Base-by-base conservation (phyloP, 1,284 basidiomycete species). In the Austroboletus niveus region DNA sequence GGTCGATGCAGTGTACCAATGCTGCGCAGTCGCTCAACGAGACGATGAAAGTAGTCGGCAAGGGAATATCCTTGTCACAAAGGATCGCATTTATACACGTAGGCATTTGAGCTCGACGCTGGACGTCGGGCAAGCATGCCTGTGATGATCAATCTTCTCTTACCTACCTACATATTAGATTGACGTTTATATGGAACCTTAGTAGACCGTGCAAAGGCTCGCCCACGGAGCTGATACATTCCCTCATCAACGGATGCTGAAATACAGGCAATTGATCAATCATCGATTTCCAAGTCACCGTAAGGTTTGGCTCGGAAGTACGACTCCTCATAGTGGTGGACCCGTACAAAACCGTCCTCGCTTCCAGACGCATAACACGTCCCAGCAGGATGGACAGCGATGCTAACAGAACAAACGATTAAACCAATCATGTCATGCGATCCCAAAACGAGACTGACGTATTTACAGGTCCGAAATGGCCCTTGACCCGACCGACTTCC, bases 381-480 rank as follows among this genome's bases (percentile, higher is more conserved):
- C 42, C 95, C 94, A 47, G 83, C 79, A 11, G 97, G 96, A 66
- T 97, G 94, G 8, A 96, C 87, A 30, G 95, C 95, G 56, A 99
- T 89, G 3, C 89, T 92, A 55, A 20, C 24, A 27, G 55, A 11
- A 51, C 53, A 34, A 47, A 49, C 45, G 51, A 48, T 51, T 34
- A 49, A 24, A 22, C 11, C 22, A 24, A 46, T 30, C 29, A 45
- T 42, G 39, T 27, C 7, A 29, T 24, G 42, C n/a, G 30, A 47
- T 24, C 39, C 14, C 8, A 48, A 34, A 24, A 47, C 51, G 45
- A 20, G 24, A 79, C 88, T 57, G 57, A 92, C 81, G 97, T 98
- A 77, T 99, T 99, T 75, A 98, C 91, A 46, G 97, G 96, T 39
- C 96, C 96, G 72, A 98, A 94, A 69, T 97, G 94, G 22, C 94